These are phyloP conservation scores for Rehmannia glutinosa DNA, from an alignment of 257 asterid genomes.

Conservation along the genomic window DNA sequence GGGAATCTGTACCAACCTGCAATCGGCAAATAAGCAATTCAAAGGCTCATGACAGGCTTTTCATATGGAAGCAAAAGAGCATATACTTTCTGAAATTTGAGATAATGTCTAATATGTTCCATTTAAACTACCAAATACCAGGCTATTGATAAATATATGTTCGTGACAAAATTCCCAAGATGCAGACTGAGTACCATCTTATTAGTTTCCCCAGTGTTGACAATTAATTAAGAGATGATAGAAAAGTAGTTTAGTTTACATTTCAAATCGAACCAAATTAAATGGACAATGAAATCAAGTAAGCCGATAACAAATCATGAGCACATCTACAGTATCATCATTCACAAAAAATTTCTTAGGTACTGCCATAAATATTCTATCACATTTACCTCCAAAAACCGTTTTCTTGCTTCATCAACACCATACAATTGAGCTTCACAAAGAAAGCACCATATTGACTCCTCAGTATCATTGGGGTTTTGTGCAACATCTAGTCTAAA, in stretches of 20 bases:
- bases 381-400: constrained; percentile 62
- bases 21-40: constrained; percentile 12
- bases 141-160: neutral
- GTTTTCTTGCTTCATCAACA: constrained; percentile 72
- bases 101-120: neutral
- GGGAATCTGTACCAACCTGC: constrained; percentile 84
- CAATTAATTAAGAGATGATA: too few relatives aligned
- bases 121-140: neutral
- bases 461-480: constrained; percentile 96
- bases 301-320: too few relatives aligned
- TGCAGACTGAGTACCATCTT: neutral
- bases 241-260: neutral
- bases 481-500: constrained; percentile 88
- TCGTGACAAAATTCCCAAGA: neutral
- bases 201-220: too few relatives aligned
- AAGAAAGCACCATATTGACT: constrained; percentile 98
- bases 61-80: neutral
- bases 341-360: neutral
- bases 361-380: neutral
- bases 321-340: neutral
- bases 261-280: neutral
- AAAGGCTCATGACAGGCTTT: constrained; percentile 9
- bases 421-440: constrained; percentile 91
- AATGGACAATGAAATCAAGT: neutral
- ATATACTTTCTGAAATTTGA: neutral